Evolutionary conservation across 306 rosid genomes (phyloP).

Genomic region (Cyamopsis tetragonoloba): DNA sequence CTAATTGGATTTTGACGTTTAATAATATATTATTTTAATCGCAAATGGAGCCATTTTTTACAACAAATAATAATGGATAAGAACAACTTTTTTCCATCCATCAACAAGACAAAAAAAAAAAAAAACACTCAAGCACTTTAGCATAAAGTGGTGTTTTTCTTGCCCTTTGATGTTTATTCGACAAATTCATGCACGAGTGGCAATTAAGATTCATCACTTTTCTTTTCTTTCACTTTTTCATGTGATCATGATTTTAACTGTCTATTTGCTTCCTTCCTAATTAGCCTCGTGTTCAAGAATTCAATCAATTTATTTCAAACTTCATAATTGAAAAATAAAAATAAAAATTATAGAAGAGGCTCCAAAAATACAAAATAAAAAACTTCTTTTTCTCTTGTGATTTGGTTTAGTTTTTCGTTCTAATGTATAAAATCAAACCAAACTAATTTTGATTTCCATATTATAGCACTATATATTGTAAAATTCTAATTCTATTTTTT

Average conservation of each 20-base stretch:
- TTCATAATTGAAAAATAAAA: too few species aligned
- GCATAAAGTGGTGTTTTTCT: conserved; percentile 29
- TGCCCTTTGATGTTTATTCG: conserved; percentile 29
- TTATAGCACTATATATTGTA: too few species aligned
- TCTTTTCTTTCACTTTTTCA: conserved; percentile 23
- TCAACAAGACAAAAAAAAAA: conserved; percentile 37
- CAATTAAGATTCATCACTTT: conserved; percentile 36
- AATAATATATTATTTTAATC: neutral
- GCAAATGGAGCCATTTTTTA: neutral
- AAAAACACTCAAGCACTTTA: conserved; percentile 35
- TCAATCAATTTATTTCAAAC: too few species aligned
- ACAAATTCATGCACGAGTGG: conserved; percentile 59
- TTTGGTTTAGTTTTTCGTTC: too few species aligned
- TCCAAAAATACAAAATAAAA: too few species aligned
- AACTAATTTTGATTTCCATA: too few species aligned
- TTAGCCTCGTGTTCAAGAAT: too few species aligned
- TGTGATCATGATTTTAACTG: conserved; percentile 24
- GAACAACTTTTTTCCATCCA: conserved; percentile 10
- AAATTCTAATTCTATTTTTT: too few species aligned
- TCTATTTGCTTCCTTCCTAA: conserved; percentile 22
- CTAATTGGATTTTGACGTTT: conserved; percentile 4
- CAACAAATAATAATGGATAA: conserved; percentile 17
- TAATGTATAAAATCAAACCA: too few species aligned
- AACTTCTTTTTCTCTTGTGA: too few species aligned
- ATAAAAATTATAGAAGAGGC: too few species aligned